phyloP scores from a whole-genome alignment of 2,329 filamentous ascomycete genomes.

The Dactylellina drechsleri region DNA sequence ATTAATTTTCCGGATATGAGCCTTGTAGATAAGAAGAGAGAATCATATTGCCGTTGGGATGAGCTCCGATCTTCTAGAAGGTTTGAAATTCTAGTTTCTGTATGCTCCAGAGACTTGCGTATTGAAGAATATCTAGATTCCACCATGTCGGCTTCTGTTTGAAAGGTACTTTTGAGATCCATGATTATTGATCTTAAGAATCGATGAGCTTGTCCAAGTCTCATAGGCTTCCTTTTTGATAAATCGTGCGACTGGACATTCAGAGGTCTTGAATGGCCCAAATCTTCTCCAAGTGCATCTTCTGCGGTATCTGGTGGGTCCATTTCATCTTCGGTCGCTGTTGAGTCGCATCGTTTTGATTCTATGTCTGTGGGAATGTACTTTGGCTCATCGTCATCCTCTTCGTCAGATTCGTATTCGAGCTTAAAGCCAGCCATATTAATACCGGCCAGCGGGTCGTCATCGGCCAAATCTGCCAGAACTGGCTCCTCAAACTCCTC shows the following conservation, averaged over 20 bases:
- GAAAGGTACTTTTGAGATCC: background rate
- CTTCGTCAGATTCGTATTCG: slow-evolving; percentile 3
- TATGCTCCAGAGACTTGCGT: background rate
- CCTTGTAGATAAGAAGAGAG: background rate
- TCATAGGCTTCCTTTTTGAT: slow-evolving; percentile 7
- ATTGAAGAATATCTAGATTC: background rate
- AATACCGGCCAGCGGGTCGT: slow-evolving; percentile 11
- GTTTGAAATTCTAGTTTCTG: background rate
- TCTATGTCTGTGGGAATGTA: background rate
- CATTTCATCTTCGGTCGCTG: background rate
- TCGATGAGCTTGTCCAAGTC: background rate
- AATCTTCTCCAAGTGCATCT: background rate
- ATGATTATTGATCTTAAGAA: background rate
- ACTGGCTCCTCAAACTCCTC: slow-evolving; percentile 1
- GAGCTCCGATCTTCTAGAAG: background rate
- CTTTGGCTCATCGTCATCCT: background rate
- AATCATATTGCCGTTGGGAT: slow-evolving; percentile 3
- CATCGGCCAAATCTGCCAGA: slow-evolving; percentile 7
- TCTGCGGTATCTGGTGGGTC: slow-evolving; percentile 14
- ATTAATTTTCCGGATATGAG: background rate
- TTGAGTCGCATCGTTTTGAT: background rate
- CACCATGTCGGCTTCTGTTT: background rate
- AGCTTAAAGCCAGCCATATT: slow-evolving; percentile 6
- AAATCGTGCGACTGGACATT: background rate
- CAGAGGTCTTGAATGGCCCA: background rate